These are phyloP conservation scores for Penicillium egyptiacum DNA, from an alignment of 495 filamentous ascomycete genomes.

Conservation along the genomic window DNA sequence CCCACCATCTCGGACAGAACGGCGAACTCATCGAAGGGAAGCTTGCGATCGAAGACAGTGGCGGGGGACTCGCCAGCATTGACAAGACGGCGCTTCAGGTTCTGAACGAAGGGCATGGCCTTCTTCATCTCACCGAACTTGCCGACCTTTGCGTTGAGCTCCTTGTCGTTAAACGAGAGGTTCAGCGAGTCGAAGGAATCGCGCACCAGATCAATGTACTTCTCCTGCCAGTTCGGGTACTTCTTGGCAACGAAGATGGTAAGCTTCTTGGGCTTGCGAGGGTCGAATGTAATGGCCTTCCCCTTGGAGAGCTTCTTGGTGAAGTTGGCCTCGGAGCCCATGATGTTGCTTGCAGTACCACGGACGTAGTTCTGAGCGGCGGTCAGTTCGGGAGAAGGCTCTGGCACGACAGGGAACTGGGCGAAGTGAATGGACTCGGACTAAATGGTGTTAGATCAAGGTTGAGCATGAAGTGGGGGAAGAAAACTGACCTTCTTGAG, in stretches of 20 bases:
- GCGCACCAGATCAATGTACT: slow-evolving; percentile 81
- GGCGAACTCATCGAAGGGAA: slow-evolving; percentile 81
- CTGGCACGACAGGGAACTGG: slow-evolving; percentile 69
- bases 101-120: slow-evolving; percentile 95
- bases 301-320: slow-evolving; percentile 86
- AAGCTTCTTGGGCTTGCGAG: slow-evolving; percentile 86
- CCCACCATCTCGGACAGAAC: slow-evolving; percentile 60
- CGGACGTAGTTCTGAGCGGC: slow-evolving; percentile 82
- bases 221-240: slow-evolving; percentile 87
- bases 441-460: slow-evolving; percentile 31
- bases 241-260: slow-evolving; percentile 76
- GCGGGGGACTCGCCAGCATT: slow-evolving; percentile 53
- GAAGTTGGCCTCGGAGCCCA: slow-evolving; percentile 78
- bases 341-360: slow-evolving; percentile 71
- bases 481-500: slow-evolving; percentile 62
- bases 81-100: slow-evolving; percentile 75
- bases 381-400: slow-evolving; percentile 59
- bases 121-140: slow-evolving; percentile 92
- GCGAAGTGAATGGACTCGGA: slow-evolving; percentile 73
- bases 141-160: slow-evolving; percentile 66
- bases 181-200: slow-evolving; percentile 58
- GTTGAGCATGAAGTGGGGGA: background rate
- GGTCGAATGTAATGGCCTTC: slow-evolving; percentile 77
- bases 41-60: slow-evolving; percentile 73
- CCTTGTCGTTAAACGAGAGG: slow-evolving; percentile 71